Evolutionary conservation across 768 basidiomycete genomes (phyloP), one percentile per base, ranked within the genome.

Genomic region (Phaeotremella skinneri): DNA sequence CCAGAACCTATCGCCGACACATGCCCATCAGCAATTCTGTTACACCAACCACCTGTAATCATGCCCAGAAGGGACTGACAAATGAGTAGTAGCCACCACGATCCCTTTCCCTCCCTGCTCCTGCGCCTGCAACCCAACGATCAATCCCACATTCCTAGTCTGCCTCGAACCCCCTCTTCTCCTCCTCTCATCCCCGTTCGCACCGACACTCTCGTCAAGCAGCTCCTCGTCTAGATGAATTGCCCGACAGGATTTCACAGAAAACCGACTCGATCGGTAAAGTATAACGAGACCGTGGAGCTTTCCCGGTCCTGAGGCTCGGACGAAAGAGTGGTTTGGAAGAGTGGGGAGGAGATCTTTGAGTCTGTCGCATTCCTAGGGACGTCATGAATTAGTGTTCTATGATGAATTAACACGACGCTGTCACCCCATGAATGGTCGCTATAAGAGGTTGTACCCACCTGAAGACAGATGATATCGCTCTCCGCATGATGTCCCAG

Each of bases 381-480:
- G 21, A n/a, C n/a, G n/a, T n/a, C n/a, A n/a, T n/a, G n/a, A n/a
- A n/a, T n/a, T n/a, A n/a, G n/a, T n/a, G n/a, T n/a, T n/a, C n/a
- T n/a, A n/a, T n/a, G n/a, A n/a, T n/a, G n/a, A n/a, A n/a, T n/a
- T n/a, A n/a, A n/a, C n/a, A n/a, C n/a, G n/a, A n/a, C n/a, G n/a
- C n/a, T n/a, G n/a, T n/a, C n/a, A n/a, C n/a, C n/a, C n/a, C n/a
- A n/a, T n/a, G n/a, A 25, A 48, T 7, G 45, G 20, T 48, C n/a
- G 7, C n/a, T 7, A 30, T 52, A 26, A 51, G 45, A 52, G 31
- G 21, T 27, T 31, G 23, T 27, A 69, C 78, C 60, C 73, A 87
- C 91, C 81, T 96, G 92, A 43, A 96, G 81, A 73, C 91, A 94
- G 43, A 91, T 76, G 25, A 96, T 83, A 75, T 93, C 89, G 1